Evolutionary conservation across 1,139 yeast genomes (phyloP), one percentile per base, ranked within the genome.

Genomic region (Lodderomyces jiufengensis): DNA sequence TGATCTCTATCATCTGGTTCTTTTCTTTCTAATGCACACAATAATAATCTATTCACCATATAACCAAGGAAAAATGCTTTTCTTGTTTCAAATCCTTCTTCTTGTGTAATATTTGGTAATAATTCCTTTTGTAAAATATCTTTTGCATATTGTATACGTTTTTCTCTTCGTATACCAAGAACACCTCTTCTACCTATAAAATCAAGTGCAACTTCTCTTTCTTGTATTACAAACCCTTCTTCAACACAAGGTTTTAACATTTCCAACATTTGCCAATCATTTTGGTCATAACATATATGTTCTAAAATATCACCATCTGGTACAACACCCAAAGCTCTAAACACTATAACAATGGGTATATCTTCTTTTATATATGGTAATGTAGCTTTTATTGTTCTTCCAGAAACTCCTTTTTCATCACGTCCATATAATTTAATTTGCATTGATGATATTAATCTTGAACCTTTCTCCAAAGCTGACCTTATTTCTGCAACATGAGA

Each of bases 1-100:
- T 92, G 98, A 71, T 92, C 99, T 76, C 99, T 87, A 65, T 92
- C 98, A 63, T 94, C 98, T 41, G 95, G 95, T 59, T 92, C 98
- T 51, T 90, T 86, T 70, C 99, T 83, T 59, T 90, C 98, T 50
- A 94, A 73, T 23, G 98, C 97, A 73, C 96, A 88, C 42, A 92
- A 72, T 51, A 94, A 76, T 66, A 94, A 74, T 64, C 97, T 77
- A 65, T 92, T 95, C 38, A 92, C 95, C 95, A 92, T 92, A 66
- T 92, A 92, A 50, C 99, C 99, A 52, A 92, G 71, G 75, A 87
- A 92, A 61, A 87, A 92, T 1, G 98, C 97, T 62, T 92, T 92
- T 67, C 97, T 79, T 31, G 96, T 82, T 59, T 94, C 97, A 57
- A 82, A 92, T 42, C 99, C 99, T 65, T 88, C 97, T 52, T 86